These are phyloP conservation scores for Thinopyrum obtusiflorum DNA, from an alignment of 202 grass and related monocot species.

Conservation along the genomic window DNA sequence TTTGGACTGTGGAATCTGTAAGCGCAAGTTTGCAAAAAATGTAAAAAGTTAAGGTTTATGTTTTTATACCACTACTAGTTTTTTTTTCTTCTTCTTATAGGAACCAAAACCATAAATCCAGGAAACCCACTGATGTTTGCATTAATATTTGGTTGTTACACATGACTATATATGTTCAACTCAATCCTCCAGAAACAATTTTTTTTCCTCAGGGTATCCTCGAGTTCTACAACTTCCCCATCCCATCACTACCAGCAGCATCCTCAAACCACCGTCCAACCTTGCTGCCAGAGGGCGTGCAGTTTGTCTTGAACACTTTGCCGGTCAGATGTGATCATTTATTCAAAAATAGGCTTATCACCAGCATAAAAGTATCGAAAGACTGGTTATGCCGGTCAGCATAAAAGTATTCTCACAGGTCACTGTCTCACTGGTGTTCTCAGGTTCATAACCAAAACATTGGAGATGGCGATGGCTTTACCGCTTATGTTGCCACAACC, in stretches of 20 bases:
- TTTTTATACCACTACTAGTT: background rate
- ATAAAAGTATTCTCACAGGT: background rate
- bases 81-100: background rate
- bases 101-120: background rate
- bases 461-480: conserved; percentile 69
- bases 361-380: background rate
- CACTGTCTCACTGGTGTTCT: background rate
- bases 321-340: conserved; percentile 40
- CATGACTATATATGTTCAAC: background rate
- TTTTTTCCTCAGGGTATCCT: conserved; percentile 52
- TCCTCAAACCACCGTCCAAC: conserved; percentile 24
- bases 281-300: conserved; percentile 42
- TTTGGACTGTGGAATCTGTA: background rate
- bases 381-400: background rate
- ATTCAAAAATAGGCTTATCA: conserved; percentile 12
- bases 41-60: background rate
- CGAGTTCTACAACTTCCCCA: conserved; percentile 47
- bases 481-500: conserved; percentile 52
- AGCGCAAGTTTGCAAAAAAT: background rate
- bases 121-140: background rate
- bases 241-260: conserved; percentile 20
- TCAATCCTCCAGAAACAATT: background rate
- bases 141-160: background rate
- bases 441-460: conserved; percentile 37
- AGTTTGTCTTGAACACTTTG: conserved; percentile 59